Evolutionary conservation across 169 alveolate genomes (phyloP), one percentile per base, ranked within the genome.

Genomic region (Fabrea salina): DNA sequence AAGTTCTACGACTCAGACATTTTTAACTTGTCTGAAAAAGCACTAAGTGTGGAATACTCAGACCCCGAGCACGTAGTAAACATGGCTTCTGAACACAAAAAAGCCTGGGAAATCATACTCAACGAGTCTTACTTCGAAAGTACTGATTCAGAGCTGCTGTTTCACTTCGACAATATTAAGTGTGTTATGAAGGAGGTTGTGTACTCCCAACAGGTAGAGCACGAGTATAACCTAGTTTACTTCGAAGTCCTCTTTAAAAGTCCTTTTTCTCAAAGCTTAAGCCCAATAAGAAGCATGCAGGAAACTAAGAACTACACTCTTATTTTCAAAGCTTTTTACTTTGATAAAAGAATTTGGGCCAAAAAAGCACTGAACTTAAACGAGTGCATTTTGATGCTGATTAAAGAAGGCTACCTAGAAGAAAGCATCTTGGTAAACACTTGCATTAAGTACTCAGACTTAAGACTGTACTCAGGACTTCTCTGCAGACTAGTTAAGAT

Each of bases 1-100:
- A 61, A 61, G 39, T 13, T 61, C 13, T 61, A 61, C 25, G 50
- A 61, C 50, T 61, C 74, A 13, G 74, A 61, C 25, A 61, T 61
- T 47, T 61, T 61, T 37, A 30, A 30, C 49, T 37, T 61, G 16
- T 16, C 16, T 30, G 53, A 61, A 61, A 35, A 25, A 16, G 74
- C 74, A n/a, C 39, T 61, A 1, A 13, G n/a, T 11, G 25, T 16
- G 25, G 44, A 61, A 16, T 61, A 61, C 25, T 11, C 11, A 25
- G 74, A 61, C 2, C 44, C 11, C 11, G 32, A 61, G 2, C 74
- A 61, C 25, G 25, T 37, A 11, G 74, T 61, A 13, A 61, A 61
- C 25, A 25, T 16, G 39, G 50, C 53, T 2, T 16, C 44, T 35
- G 43, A 16, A 3, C 1, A 16, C n/a, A 33, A 22, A n/a, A 22